Evolutionary conservation across 495 filamentous ascomycete species (phyloP), one percentile per base, ranked within the genome.

Genomic region (Wilcoxina mikolae): DNA sequence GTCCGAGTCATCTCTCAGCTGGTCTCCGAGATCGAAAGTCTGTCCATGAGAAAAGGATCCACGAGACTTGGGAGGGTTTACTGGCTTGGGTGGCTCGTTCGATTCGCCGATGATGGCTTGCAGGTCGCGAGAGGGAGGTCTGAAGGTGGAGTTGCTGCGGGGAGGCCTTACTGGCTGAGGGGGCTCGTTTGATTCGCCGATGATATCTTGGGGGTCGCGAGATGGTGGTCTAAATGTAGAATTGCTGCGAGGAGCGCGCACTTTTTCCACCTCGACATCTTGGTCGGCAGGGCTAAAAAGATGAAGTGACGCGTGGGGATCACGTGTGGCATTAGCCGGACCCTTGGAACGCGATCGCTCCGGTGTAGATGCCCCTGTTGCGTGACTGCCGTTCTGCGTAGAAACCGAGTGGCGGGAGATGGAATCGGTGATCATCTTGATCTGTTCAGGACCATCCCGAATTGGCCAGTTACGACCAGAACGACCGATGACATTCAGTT

Each of bases 391-490:
- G 28, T 47, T 55, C 53, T 46, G 56, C 17, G 53, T 65, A 17
- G 57, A 60, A 35, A 53, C 48, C n/a, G 61, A 54, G 12, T 50
- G 44, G 1, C 17, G 33, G 25, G 35, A 9, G 61, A 74, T 67
- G 53, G 72, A 78, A 29, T 67, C 71, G 41, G 68, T 58, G 58
- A 96, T 83, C 55, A 94, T 71, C 58, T 76, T 81, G 41, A 80
- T 74, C 68, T 96, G 91, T 23, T 94, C 87, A 58, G 78, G 82
- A 54, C 83, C 84, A 64, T 94, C 87, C 56, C 81, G 84, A 68
- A 98, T 90, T 18, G 91, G 91, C 91, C 91, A 98, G 65, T 83
- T 86, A 62, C 81, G 83, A 43, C 83, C 85, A 24, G 84, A 81
- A 59, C 79, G 78, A 54, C 91, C 91, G 69, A 98, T 96, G 27